Base-by-base conservation (phyloP, 352 stramenopile genomes). In the Pythium brassicae region DNA sequence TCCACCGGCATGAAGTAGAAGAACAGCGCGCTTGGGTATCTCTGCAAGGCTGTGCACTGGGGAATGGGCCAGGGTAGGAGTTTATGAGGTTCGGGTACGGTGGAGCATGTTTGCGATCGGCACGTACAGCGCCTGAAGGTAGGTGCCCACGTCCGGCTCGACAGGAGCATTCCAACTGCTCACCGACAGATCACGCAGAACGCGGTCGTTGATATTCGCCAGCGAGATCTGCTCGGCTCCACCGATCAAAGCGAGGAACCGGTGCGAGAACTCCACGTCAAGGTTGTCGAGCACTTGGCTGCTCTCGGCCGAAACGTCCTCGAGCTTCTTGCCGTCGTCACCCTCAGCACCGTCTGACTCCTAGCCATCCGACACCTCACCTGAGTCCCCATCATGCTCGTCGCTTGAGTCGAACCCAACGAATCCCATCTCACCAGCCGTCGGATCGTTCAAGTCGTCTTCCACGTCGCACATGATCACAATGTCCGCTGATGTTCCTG, bases 131-230 rank as follows among this genome's bases (percentile, higher is more conserved):
- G 49, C 45, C 49, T 55, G 49, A 8, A 45, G 14, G 49, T 55
- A 55, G 29, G 39, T 51, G 3, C 56, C 15, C 0, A 26, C 44
- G 25, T 68, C 47, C 1, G 56, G 47, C 22, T 63, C 46, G 8
- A 49, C 52, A 4, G 57, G 45, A 14, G 53, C 56, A 14, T 61
- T 49, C 56, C 57, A 64, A 0, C 48, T 53, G 10, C 12, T 53
- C 1, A 22, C 7, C 2, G 46, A 42, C 35, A 42, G 15, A 11
- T 42, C 35, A 17, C 35, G 10, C 11, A 42, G 35, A 11, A 42
- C 35, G 8, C 35, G 35, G 4, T 42, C 11, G 35, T 42, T 17
- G 35, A 11, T 17, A n/a, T 42, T 11, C 6, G 35, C 15, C 19
- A 17, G 4, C 6, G 35, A 11, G 10, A 42, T 42, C 7, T 11